Evolutionary conservation across 1,284 basidiomycete genomes (phyloP).

Genomic region (Ganoderma multipileum): DNA sequence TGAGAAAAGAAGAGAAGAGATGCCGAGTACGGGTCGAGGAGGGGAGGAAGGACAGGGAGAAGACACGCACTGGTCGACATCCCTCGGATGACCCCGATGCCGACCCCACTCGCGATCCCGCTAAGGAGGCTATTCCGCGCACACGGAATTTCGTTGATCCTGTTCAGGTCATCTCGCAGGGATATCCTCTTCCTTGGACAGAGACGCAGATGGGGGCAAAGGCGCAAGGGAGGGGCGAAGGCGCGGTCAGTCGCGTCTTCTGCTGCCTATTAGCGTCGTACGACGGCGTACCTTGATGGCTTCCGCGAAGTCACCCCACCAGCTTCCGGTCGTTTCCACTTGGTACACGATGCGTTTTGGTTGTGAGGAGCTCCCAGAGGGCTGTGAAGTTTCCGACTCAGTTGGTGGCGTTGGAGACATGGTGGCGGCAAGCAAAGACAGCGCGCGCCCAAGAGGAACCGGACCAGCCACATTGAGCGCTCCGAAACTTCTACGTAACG

Average conservation of each 20-base stretch:
- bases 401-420: slow-evolving; percentile 7
- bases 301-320: slow-evolving; percentile 49
- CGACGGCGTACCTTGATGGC: slow-evolving; percentile 51
- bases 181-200: slow-evolving; percentile 55
- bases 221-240: background rate
- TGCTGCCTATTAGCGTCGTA: background rate
- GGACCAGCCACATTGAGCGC: background rate
- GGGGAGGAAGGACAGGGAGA: background rate
- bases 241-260: slow-evolving; percentile 22
- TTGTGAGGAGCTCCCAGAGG: slow-evolving; percentile 16
- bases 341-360: slow-evolving; percentile 44
- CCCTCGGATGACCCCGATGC: slow-evolving; percentile 63
- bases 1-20: background rate
- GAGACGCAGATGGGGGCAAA: background rate
- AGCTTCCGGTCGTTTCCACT: slow-evolving; percentile 51
- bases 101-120: slow-evolving; percentile 60
- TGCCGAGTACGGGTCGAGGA: background rate
- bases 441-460: background rate
- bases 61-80: slow-evolving; percentile 54
- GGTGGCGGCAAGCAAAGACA: background rate
- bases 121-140: slow-evolving; percentile 57
- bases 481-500: background rate
- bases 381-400: background rate
- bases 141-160: slow-evolving; percentile 67
- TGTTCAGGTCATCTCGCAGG: slow-evolving; percentile 51